Evolutionary conservation across 768 basidiomycete species (phyloP), one percentile per base, ranked within the genome.

Genomic region (Mycena pura): DNA sequence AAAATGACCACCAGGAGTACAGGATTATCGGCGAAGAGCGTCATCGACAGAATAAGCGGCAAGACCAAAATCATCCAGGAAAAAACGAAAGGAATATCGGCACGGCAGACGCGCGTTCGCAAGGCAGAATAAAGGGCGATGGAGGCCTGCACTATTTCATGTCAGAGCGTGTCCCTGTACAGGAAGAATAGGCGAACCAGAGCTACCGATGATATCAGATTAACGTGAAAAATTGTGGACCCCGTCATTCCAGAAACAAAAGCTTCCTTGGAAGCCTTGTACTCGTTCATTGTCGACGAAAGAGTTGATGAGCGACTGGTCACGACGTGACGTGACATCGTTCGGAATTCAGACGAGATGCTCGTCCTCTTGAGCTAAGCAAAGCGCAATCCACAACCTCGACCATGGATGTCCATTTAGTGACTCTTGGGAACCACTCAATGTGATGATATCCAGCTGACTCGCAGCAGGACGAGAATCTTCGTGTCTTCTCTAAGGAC

Each of bases 21-120:
- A 0, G 93, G 89, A 11, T 74, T 73, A 28, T 82, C 73, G 0
- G 93, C 88, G 67, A 88, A 89, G 27, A 90, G 53, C 0, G 96
- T 96, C 76, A 97, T 85, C 3, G 87, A 89, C 9, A 96, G 78
- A 3, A 95, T 78, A n/a, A 96, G 78, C 0, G 96, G 96, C 0
- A 92, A 52, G 7, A 89, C 83, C 13, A 96, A 83, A 10, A 91
- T 72, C 8, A 79, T 34, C 80, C 86, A 93, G 72, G 93, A 88
- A 31, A 78, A 50, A 13, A 76, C 41, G 55, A 85, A 80, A 19
- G 76, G 72, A 28, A 81, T 71, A 9, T 70, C 56, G 19, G 76
- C 72, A 4, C 75, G 51, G 5, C 81, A 72, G 2, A 84, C 69
- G 19, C 86, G 84, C 3, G 85, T 84, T 28, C 76, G 76, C 15